Evolutionary conservation across 345 rosid species (phyloP).

Genomic region (Carallia brachiata): DNA sequence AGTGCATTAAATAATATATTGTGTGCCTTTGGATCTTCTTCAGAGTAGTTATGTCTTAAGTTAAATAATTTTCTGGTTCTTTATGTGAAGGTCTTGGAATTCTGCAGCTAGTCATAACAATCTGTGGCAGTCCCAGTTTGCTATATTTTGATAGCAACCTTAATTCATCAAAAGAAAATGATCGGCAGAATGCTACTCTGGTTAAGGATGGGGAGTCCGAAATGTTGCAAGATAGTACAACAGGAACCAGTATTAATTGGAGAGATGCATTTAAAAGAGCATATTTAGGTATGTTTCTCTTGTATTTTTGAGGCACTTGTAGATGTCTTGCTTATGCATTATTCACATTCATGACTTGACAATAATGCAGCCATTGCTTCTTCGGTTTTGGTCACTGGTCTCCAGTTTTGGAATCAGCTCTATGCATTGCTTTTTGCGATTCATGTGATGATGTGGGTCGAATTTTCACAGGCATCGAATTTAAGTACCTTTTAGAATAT

Average conservation of each 20-base stretch:
- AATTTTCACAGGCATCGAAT: no score
- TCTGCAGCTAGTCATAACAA: slow-evolving; percentile 53
- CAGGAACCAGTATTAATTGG: slow-evolving; percentile 43
- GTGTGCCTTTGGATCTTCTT: neutral
- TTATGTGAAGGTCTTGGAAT: slow-evolving; percentile 72
- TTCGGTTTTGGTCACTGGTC: neutral
- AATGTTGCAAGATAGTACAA: slow-evolving; percentile 3
- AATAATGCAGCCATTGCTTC: no score
- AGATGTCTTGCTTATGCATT: neutral
- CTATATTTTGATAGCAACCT: slow-evolving; percentile 27
- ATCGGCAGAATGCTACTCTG: neutral
- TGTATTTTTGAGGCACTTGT: neutral
- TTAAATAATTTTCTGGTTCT: slow-evolving; percentile 16
- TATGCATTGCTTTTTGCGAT: neutral
- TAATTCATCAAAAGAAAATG: slow-evolving; percentile 17
- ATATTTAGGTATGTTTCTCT: slow-evolving; percentile 40
- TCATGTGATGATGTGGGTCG: neutral
- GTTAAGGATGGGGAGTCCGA: slow-evolving; percentile 4
- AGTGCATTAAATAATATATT: neutral
- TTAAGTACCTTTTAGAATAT: no score
- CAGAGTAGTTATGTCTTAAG: neutral
- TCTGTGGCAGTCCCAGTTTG: slow-evolving; percentile 56
- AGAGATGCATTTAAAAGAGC: slow-evolving; percentile 54
- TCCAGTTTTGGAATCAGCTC: neutral
- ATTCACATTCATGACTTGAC: no score